These are phyloP conservation scores for Chalciporus sp. DNA, from an alignment of 1,284 basidiomycete genomes.

Conservation along the genomic window DNA sequence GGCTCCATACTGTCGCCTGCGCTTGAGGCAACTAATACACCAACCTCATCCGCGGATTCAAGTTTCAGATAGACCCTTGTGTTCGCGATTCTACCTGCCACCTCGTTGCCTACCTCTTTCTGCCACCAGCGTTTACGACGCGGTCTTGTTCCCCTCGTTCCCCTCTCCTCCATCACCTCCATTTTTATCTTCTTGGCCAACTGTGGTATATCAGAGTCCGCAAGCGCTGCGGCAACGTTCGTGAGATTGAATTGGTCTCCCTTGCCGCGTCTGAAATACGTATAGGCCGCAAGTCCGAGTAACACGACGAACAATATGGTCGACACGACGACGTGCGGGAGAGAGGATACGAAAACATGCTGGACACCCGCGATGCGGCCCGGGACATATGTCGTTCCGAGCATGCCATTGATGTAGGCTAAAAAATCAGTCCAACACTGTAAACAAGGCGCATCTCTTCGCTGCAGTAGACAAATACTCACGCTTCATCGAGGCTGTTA, in stretches of 20 bases:
- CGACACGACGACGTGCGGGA: conserved; percentile 16
- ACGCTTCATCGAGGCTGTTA: conserved; percentile 19
- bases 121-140: not conserved
- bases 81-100: conserved; percentile 7
- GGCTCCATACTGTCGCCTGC: too few relatives aligned
- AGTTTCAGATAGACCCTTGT: conserved; percentile 6
- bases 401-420: conserved; percentile 14
- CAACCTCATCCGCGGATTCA: too few relatives aligned
- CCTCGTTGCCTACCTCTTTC: conserved; percentile 7
- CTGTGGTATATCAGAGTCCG: conserved; percentile 12
- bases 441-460: not conserved
- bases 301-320: not conserved
- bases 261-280: conserved; percentile 12
- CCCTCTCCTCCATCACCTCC: not conserved
- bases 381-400: conserved; percentile 15
- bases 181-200: conserved; percentile 8
- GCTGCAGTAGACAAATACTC: not conserved
- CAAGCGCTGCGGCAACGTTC: conserved; percentile 14
- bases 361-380: conserved; percentile 13
- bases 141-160: too few relatives aligned
- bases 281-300: not conserved
- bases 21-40: too few relatives aligned
- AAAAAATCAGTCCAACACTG: not conserved
- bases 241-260: conserved; percentile 20
- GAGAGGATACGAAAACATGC: conserved; percentile 15